Conservation (phyloP, 176 grass and related monocot species). For the Miscanthus lutarioriparius region DNA sequence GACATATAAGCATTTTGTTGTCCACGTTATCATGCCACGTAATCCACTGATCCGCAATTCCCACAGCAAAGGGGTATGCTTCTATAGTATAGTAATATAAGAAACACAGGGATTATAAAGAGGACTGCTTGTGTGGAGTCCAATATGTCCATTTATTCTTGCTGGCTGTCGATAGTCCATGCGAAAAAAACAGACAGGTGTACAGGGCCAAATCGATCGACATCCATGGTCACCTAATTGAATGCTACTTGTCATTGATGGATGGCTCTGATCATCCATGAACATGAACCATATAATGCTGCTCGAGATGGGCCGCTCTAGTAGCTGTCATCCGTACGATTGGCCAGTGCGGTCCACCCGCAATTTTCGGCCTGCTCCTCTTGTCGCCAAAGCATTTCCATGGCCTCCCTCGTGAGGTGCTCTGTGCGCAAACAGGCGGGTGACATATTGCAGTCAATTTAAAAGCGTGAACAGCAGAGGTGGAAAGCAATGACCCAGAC, state of each 20-base stretch:
- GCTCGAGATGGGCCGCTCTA: too few relatives aligned
- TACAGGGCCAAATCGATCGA: background rate
- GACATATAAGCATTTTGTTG: too few relatives aligned
- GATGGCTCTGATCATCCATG: background rate
- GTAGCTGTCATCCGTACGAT: too few relatives aligned
- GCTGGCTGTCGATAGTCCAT: background rate
- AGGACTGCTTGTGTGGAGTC: background rate
- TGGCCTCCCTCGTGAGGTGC: background rate
- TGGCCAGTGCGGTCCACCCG: background rate
- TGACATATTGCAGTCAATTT: background rate
- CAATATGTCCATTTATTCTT: background rate
- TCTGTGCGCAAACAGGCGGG: background rate
- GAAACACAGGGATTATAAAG: background rate
- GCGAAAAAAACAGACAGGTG: background rate
- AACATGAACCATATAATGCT: background rate
- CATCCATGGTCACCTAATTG: background rate
- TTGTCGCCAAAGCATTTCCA: background rate
- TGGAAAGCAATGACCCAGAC: too few relatives aligned
- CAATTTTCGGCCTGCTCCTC: background rate
- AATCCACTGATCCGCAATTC: too few relatives aligned
- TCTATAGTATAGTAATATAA: too few relatives aligned
- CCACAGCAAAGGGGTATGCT: too few relatives aligned
- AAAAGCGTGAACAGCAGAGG: background rate
- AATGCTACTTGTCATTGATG: background rate
- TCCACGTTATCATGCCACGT: too few relatives aligned